These are phyloP conservation scores for Oenanthe sinensis DNA, from an alignment of 129 eudicot genomes.

Conservation along the genomic window DNA sequence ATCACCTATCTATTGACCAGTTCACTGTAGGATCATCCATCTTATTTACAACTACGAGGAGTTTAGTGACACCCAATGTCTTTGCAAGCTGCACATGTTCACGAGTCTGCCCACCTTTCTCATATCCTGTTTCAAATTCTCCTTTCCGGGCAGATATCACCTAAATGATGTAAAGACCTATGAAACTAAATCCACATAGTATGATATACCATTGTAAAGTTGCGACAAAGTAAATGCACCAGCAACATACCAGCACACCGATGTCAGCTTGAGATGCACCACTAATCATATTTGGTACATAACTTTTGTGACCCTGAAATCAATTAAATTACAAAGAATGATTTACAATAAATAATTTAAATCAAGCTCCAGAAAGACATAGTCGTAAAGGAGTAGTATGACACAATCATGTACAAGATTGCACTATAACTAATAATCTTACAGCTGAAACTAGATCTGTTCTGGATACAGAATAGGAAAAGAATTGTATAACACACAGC, in stretches of 20 bases:
- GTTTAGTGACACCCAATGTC: conserved; percentile 77
- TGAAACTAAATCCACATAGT: neutral
- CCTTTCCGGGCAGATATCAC: conserved; percentile 96
- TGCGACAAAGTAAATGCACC: neutral
- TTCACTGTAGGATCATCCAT: conserved; percentile 91
- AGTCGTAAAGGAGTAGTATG: neutral
- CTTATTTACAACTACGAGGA: conserved; percentile 85
- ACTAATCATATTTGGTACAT: conserved; percentile 95
- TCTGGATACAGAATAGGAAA: neutral
- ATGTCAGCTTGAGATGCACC: conserved; percentile 77
- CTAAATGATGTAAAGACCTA: conserved; percentile 17
- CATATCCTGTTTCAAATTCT: conserved; percentile 90
- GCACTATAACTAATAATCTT: neutral
- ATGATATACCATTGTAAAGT: conserved; percentile 6
- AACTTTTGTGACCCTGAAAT: conserved; percentile 85
- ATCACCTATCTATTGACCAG: conserved; percentile 81
- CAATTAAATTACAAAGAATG: neutral
- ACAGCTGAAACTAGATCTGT: neutral
- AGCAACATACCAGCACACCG: conserved; percentile 61
- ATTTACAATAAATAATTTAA: neutral
- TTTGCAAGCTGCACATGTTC: conserved; percentile 96
- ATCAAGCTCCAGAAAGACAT: neutral
- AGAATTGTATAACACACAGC: neutral
- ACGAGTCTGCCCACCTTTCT: conserved; percentile 93
- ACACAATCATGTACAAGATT: neutral